phyloP scores from a whole-genome alignment of 345 rosid species.

The Gossypium ekmanianum region DNA sequence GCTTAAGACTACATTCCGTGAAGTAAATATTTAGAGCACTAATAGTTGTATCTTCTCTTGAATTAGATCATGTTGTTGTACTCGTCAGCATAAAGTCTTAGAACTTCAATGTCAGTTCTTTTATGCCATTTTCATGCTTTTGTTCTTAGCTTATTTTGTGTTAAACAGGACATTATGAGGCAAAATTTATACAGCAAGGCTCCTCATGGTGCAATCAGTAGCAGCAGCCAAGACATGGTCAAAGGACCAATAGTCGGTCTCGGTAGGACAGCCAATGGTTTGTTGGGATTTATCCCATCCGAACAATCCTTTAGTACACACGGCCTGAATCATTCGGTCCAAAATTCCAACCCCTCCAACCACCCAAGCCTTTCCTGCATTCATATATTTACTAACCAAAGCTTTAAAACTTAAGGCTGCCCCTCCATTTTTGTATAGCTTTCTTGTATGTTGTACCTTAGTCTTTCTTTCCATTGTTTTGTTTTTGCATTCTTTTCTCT shows the following conservation, averaged over 20 bases:
- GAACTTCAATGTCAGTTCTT: background rate
- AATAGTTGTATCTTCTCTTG: background rate
- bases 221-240: constrained; percentile 20
- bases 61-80: background rate
- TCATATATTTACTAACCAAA: constrained; percentile 17
- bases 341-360: constrained; percentile 8
- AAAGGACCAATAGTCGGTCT: background rate
- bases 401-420: background rate
- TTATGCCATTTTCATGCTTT: background rate
- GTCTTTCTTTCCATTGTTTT: constrained; percentile 1
- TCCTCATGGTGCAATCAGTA: constrained; percentile 16
- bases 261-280: constrained; percentile 12
- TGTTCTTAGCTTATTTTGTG: background rate
- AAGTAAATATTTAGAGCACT: background rate
- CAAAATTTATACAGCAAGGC: constrained; percentile 6
- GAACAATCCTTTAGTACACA: constrained; percentile 12
- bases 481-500: background rate
- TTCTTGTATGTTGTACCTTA: background rate
- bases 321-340: constrained; percentile 8
- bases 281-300: constrained; percentile 10
- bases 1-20: background rate
- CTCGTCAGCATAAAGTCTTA: background rate
- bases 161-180: constrained; percentile 24
- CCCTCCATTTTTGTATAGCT: constrained; percentile 21
- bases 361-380: background rate